Evolutionary conservation across 225 moss, liverwort and hornwort genomes (phyloP).

Genomic region (Asterella californica): DNA sequence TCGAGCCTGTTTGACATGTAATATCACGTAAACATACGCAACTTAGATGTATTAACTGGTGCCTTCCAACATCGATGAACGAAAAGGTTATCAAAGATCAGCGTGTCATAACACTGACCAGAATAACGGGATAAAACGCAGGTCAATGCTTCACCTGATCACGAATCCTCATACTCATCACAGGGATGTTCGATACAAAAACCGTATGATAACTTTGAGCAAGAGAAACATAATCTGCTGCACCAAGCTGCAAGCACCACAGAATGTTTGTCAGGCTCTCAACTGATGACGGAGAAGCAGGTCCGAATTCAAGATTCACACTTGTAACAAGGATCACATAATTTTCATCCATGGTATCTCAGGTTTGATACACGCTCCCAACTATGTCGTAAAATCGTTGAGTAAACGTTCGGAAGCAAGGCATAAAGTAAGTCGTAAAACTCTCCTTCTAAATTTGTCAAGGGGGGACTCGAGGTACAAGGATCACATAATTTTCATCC

Average conservation of each 20-base stretch:
- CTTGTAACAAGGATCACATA: neutral
- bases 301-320: too few relatives aligned
- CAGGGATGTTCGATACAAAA: conserved; percentile 70
- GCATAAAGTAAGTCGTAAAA: neutral
- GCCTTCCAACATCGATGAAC: neutral
- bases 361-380: neutral
- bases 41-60: neutral
- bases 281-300: neutral
- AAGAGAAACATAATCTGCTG: conserved; percentile 88
- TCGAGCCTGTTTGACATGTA: conserved; percentile 56
- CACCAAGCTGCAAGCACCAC: conserved; percentile 66
- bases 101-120: neutral
- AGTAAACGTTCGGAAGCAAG: neutral
- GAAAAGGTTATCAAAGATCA: neutral
- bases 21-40: neutral
- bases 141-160: conserved; percentile 57
- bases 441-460: neutral
- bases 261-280: neutral
- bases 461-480: too few relatives aligned
- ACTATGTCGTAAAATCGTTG: neutral
- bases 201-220: conserved; percentile 83
- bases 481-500: neutral
- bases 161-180: conserved; percentile 82
- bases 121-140: neutral
- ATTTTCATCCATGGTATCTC: neutral